These are phyloP conservation scores for Suillus ampliporus DNA, from an alignment of 768 basidiomycete species.

Conservation along the genomic window DNA sequence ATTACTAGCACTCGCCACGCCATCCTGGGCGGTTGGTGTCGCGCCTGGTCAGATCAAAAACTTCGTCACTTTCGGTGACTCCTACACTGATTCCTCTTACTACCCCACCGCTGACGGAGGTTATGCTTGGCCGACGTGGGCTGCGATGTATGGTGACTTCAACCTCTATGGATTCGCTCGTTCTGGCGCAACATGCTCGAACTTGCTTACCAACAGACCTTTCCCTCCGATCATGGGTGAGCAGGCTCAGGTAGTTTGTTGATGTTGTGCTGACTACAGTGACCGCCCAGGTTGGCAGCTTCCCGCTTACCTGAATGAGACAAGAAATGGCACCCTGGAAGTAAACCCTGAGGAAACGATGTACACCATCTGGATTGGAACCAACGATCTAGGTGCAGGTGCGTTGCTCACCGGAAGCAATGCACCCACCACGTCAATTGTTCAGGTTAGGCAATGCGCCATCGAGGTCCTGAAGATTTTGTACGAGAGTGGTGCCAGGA, in stretches of 20 bases:
- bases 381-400: slow-evolving; percentile 63
- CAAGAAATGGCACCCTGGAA: slow-evolving; percentile 45
- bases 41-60: slow-evolving; percentile 58
- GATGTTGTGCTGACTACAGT: not conserved
- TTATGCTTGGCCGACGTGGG: slow-evolving; percentile 66
- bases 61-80: slow-evolving; percentile 72
- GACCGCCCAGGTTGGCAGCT: slow-evolving; percentile 35
- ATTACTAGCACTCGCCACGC: slow-evolving; percentile 18
- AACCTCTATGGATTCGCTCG: slow-evolving; percentile 62
- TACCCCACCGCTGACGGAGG: slow-evolving; percentile 44
- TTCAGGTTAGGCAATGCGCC: slow-evolving; percentile 61
- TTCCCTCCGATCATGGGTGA: slow-evolving; percentile 64
- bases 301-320: slow-evolving; percentile 54
- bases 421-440: slow-evolving; percentile 53
- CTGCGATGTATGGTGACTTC: slow-evolving; percentile 57
- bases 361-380: slow-evolving; percentile 73
- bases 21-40: slow-evolving; percentile 28
- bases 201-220: slow-evolving; percentile 60
- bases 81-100: slow-evolving; percentile 60
- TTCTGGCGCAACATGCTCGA: slow-evolving; percentile 70
- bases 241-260: slow-evolving; percentile 31
- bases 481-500: slow-evolving; percentile 63
- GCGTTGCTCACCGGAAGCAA: slow-evolving; percentile 59
- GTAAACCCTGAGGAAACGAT: slow-evolving; percentile 53
- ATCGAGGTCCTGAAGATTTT: slow-evolving; percentile 63